These are phyloP conservation scores for Chalciporus sphaerocephalus DNA, from an alignment of 768 basidiomycete genomes.

Conservation along the genomic window DNA sequence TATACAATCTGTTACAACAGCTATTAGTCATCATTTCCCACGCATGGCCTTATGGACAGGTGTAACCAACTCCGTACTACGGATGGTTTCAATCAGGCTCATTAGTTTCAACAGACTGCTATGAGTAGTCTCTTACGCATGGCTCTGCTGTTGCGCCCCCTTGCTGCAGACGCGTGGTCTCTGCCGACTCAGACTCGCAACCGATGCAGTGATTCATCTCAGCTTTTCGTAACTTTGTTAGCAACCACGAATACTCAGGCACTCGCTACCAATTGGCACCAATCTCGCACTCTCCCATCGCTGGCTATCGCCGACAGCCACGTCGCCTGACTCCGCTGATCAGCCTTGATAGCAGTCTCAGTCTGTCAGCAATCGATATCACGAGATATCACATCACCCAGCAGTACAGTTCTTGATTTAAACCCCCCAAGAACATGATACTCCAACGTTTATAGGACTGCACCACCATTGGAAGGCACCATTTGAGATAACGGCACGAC, in stretches of 20 bases:
- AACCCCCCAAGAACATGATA: not conserved
- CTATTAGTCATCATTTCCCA: conserved; percentile 29
- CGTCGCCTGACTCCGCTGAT: conserved; percentile 13
- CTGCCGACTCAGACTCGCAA: conserved; percentile 6
- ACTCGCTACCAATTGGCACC: not conserved
- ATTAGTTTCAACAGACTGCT: too few relatives aligned
- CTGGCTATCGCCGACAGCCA: conserved; percentile 22
- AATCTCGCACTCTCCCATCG: not conserved
- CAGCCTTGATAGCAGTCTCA: not conserved
- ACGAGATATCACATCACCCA: conserved; percentile 13
- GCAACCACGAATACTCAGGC: conserved; percentile 12
- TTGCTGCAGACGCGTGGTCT: conserved; percentile 9
- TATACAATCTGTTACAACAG: conserved; percentile 13
- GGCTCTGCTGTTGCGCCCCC: not conserved
- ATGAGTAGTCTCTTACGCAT: too few relatives aligned
- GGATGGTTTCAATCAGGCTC: too few relatives aligned
- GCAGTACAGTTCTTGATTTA: not conserved
- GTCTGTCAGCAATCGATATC: conserved; percentile 14
- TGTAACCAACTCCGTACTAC: too few relatives aligned
- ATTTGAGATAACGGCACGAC: not conserved
- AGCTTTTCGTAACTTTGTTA: not conserved
- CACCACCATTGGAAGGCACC: conserved; percentile 7
- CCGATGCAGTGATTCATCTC: not conserved
- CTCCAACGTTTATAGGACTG: conserved; percentile 3
- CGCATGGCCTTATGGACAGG: too few relatives aligned